Percentiles rank a stretch among this genome's conserved stretches.
Conservation (phyloP, 495 filamentous ascomycete species). For the Schizothecium vesticola region DNA sequence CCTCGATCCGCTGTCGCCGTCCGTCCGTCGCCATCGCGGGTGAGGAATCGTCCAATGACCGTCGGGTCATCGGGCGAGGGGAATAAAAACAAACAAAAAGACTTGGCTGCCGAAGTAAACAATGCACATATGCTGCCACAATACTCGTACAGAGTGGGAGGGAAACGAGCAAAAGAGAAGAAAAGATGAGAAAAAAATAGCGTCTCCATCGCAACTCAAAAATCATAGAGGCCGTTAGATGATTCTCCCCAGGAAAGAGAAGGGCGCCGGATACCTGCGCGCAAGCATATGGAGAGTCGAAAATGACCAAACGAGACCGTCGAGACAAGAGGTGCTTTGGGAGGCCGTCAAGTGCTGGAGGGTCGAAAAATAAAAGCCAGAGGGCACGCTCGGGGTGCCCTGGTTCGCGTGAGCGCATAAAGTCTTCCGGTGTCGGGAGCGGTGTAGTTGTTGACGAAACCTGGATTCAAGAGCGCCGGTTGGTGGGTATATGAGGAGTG, state of each 20-base stretch:
- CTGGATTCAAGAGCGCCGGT: slow-evolving; percentile 14
- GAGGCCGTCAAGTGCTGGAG: background rate
- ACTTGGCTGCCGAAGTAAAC: background rate
- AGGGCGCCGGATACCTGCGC: background rate
- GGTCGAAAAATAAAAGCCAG: slow-evolving; percentile 9
- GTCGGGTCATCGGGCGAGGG: background rate
- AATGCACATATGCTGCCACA: background rate
- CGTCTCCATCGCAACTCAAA: background rate
- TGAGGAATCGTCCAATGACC: background rate
- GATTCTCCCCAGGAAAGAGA: background rate
- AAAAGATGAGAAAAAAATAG: background rate
- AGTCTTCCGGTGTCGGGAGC: slow-evolving; percentile 28
- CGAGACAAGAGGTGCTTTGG: background rate
- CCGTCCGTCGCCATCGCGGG: background rate
- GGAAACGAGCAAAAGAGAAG: background rate
- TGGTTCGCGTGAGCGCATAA: slow-evolving; percentile 37
- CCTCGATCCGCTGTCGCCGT: background rate
- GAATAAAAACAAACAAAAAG: background rate
- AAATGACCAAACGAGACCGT: background rate
- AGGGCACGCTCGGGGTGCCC: slow-evolving; percentile 7
- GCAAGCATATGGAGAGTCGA: background rate
- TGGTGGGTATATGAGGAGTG: slow-evolving; percentile 21
- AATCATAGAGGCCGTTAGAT: background rate
- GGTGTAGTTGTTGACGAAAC: slow-evolving; percentile 15
- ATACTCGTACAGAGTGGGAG: background rate